Percentiles rank a stretch among this genome's conserved stretches.
Conservation (phyloP, 306 rosid genomes). For the Rosa persica region DNA sequence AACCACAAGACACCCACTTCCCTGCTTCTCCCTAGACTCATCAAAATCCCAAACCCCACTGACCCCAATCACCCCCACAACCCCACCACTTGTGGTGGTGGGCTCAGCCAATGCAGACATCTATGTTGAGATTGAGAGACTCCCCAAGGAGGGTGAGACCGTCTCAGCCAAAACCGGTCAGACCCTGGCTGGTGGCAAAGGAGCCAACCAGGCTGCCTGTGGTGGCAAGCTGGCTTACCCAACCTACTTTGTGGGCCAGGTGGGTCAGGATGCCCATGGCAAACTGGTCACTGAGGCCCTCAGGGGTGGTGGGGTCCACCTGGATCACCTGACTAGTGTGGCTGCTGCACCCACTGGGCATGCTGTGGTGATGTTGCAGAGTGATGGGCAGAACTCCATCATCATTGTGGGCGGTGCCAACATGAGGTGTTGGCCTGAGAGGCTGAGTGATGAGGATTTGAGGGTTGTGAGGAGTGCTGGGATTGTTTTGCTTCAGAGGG, state of each 20-base stretch:
- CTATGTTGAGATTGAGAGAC: slow-evolving; percentile 74
- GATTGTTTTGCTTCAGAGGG: slow-evolving; percentile 86
- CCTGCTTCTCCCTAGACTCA: slow-evolving; percentile 38
- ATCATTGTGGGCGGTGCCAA: slow-evolving; percentile 88
- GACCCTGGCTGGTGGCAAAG: slow-evolving; percentile 84
- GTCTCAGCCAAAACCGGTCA: slow-evolving; percentile 63
- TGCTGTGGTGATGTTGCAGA: slow-evolving; percentile 83
- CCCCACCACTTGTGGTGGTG: slow-evolving; percentile 67
- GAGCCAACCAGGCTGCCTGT: slow-evolving; percentile 84
- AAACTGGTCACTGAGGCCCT: slow-evolving; percentile 56
- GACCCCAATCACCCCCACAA: slow-evolving; percentile 24
- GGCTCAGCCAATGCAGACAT: slow-evolving; percentile 94
- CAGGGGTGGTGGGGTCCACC: slow-evolving; percentile 48
- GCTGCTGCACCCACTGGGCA: slow-evolving; percentile 63
- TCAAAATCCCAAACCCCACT: slow-evolving; percentile 26
- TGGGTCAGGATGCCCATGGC: slow-evolving; percentile 81
- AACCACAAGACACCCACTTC: slow-evolving; percentile 27
- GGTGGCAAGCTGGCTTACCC: slow-evolving; percentile 72
- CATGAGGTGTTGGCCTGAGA: slow-evolving; percentile 63
- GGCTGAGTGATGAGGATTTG: slow-evolving; percentile 41
- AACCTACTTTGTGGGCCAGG: slow-evolving; percentile 78
- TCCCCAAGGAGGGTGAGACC: slow-evolving; percentile 72
- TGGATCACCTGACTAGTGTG: slow-evolving; percentile 45
- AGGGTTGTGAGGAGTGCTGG: slow-evolving; percentile 69
- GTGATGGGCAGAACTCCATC: slow-evolving; percentile 85